Evolutionary conservation across 345 rosid species (phyloP).

Genomic region (Eucalyptus viminalis): DNA sequence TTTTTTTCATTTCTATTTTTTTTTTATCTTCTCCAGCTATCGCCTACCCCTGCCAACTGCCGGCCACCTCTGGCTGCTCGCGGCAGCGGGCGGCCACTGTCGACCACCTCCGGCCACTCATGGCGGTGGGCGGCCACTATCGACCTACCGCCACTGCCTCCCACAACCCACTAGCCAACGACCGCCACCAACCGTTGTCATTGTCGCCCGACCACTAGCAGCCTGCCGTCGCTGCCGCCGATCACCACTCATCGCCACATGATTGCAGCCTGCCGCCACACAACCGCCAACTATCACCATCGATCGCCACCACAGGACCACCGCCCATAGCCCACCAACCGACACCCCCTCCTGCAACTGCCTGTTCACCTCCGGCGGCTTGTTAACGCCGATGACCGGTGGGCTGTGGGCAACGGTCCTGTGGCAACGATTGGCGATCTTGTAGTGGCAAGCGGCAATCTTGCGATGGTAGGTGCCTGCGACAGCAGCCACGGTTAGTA

Average conservation of each 20-base stretch:
- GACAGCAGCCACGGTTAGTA: rapidly evolving
- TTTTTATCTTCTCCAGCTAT: no score
- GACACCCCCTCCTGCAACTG: rapidly evolving
- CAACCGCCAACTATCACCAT: rapidly evolving
- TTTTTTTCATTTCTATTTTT: no score
- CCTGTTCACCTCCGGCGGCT: rapidly evolving
- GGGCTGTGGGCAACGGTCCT: rapidly evolving
- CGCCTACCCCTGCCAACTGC: rapidly evolving
- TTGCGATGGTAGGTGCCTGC: rapidly evolving
- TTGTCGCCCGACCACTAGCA: rapidly evolving
- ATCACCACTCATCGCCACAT: no score
- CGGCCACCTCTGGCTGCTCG: no score
- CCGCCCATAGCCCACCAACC: no score
- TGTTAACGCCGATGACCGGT: rapidly evolving
- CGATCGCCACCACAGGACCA: rapidly evolving
- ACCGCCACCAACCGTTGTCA: rapidly evolving
- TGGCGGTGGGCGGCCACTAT: rapidly evolving
- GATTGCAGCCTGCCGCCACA: rapidly evolving
- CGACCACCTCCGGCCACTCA: no score
- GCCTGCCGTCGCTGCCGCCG: rapidly evolving
- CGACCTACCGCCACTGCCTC: rapidly evolving
- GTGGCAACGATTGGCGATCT: no score
- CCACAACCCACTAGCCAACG: no score
- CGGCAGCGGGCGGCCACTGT: rapidly evolving
- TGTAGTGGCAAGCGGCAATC: rapidly evolving